These are phyloP conservation scores for Fusarium oligoseptatum DNA, from an alignment of 2,329 filamentous ascomycete genomes.

Conservation along the genomic window DNA sequence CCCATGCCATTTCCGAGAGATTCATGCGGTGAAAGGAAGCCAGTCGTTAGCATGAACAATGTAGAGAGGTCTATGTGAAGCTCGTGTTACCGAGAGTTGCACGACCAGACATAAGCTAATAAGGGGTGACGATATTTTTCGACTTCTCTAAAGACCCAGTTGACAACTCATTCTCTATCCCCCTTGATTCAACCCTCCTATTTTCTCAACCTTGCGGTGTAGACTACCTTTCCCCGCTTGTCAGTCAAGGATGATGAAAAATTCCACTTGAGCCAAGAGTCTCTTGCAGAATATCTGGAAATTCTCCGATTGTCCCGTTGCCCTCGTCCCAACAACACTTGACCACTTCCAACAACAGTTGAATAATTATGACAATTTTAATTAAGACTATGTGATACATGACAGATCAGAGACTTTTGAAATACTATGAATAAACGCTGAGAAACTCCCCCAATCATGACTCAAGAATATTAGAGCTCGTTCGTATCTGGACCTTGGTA, in stretches of 20 bases:
- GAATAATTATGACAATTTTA: neutral
- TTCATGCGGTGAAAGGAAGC: slow-evolving; percentile 1
- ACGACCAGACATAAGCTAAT: neutral
- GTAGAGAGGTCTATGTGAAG: neutral
- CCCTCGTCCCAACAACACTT: neutral
- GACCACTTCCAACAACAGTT: neutral
- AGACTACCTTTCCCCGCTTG: slow-evolving; percentile 1
- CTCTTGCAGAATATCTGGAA: neutral
- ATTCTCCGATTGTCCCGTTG: slow-evolving; percentile 5
- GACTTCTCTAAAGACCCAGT: neutral
- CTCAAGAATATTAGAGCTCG: slow-evolving; percentile 52
- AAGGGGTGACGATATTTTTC: neutral
- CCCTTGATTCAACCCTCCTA: neutral
- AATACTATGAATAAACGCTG: slow-evolving; percentile 2
- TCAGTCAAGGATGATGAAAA: neutral
- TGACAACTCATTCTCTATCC: neutral
- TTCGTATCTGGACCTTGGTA: slow-evolving; percentile 56
- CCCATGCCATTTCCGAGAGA: neutral
- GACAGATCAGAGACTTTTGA: slow-evolving; percentile 16
- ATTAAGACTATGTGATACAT: slow-evolving; percentile 5
- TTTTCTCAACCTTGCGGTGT: slow-evolving; percentile 1
- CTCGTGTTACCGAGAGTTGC: neutral
- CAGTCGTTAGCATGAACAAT: neutral
- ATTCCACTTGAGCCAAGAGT: neutral
- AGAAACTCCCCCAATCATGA: neutral